Percentiles rank a stretch among this genome's conserved stretches.
Evolutionary conservation across 129 eudicot species (phyloP).

Genomic region (Escallonia herrerae): DNA sequence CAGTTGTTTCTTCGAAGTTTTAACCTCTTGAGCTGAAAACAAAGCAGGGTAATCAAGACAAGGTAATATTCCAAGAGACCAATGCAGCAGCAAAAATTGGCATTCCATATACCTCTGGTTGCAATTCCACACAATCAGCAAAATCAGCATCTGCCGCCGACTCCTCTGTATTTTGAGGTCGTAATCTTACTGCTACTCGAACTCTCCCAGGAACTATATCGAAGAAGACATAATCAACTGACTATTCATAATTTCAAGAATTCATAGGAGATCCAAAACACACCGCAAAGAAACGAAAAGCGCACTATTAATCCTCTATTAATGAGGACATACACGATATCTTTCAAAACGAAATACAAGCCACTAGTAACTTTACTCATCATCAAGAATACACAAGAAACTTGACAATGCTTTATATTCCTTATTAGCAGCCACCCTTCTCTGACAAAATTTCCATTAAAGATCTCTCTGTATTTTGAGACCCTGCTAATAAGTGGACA

Average conservation of each 20-base stretch:
- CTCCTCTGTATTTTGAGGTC: constrained; percentile 91
- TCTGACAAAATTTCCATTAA: too few species aligned
- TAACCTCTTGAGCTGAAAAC: constrained; percentile 73
- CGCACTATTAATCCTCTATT: not conserved
- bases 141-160: constrained; percentile 88
- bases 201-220: constrained; percentile 79
- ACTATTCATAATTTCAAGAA: not conserved
- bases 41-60: not conserved
- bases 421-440: too few species aligned
- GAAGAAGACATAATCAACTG: not conserved
- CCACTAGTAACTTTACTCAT: not conserved
- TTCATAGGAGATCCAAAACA: not conserved
- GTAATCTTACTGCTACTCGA: constrained; percentile 88
- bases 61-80: not conserved
- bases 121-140: constrained; percentile 94
- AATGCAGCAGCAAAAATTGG: constrained; percentile 2
- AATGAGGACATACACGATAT: too few species aligned
- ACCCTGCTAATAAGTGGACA: too few species aligned
- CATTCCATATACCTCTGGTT: constrained; percentile 68
- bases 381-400: too few species aligned
- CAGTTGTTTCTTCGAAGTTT: constrained; percentile 85
- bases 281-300: not conserved
- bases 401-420: too few species aligned
- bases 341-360: not conserved
- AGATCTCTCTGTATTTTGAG: too few species aligned